A percentile compares a stretch with the other conserved stretches of the same genome.
Conservation (phyloP, 1,284 basidiomycete species). For the Peniophora sp. region DNA sequence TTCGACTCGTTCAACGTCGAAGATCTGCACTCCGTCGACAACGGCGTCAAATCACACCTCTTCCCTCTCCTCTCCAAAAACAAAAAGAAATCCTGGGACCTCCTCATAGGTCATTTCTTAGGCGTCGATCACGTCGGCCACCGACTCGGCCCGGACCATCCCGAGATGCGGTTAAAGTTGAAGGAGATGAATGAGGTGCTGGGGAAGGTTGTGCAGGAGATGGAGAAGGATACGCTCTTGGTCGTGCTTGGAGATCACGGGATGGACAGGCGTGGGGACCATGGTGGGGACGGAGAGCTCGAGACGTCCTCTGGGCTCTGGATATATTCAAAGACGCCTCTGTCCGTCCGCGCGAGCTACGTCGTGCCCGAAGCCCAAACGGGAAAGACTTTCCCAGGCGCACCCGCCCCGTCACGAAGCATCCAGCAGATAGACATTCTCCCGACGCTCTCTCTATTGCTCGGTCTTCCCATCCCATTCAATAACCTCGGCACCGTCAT, state of each 20-base stretch:
- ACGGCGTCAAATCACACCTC: conserved; percentile 81
- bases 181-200: conserved; percentile 84
- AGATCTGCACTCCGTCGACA: conserved; percentile 93
- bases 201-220: conserved; percentile 52
- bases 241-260: conserved; percentile 96
- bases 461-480: conserved; percentile 91
- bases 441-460: conserved; percentile 83
- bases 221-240: conserved; percentile 82
- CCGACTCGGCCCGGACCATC: conserved; percentile 84
- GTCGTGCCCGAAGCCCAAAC: conserved; percentile 45
- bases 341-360: conserved; percentile 25
- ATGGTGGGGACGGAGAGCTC: conserved; percentile 85
- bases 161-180: conserved; percentile 82
- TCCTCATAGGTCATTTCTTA: conserved; percentile 91
- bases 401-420: conserved; percentile 47
- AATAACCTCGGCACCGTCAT: conserved; percentile 91
- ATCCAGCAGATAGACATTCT: conserved; percentile 95
- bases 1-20: conserved; percentile 99
- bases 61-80: conserved; percentile 61
- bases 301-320: conserved; percentile 88
- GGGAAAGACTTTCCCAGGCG: conserved; percentile 55
- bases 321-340: conserved; percentile 75
- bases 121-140: conserved; percentile 98
- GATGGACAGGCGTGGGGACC: conserved; percentile 94
- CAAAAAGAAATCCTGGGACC: conserved; percentile 60